Evolutionary conservation across 176 grass and related monocot species (phyloP).

Genomic region (Raddia distichophylla): DNA sequence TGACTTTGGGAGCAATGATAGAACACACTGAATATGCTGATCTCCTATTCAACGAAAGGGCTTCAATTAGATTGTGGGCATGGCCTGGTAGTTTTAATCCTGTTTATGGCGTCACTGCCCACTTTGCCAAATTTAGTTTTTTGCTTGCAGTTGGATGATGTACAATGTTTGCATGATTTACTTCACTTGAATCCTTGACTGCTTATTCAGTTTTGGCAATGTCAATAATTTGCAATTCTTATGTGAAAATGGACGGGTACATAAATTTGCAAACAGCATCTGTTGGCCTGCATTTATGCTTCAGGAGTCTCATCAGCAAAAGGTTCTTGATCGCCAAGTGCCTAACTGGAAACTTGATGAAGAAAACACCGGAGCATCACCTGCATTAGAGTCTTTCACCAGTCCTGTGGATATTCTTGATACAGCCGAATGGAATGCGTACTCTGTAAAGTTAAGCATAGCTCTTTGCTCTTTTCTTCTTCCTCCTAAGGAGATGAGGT

Average conservation of each 20-base stretch:
- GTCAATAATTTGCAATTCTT: conserved; percentile 94
- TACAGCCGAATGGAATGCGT: conserved; percentile 78
- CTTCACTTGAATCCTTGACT: conserved; percentile 68
- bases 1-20: conserved; percentile 33
- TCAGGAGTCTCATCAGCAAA: conserved; percentile 75
- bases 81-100: not conserved
- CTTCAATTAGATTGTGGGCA: conserved; percentile 7
- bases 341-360: conserved; percentile 30
- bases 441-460: conserved; percentile 78
- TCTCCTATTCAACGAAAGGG: conserved; percentile 20
- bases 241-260: conserved; percentile 93
- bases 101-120: conserved; percentile 14
- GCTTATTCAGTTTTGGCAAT: conserved; percentile 82
- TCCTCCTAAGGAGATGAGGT: conserved; percentile 73
- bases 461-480: conserved; percentile 93
- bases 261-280: conserved; percentile 97
- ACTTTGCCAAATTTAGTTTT: conserved; percentile 24
- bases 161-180: conserved; percentile 19
- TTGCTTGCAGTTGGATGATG: conserved; percentile 12
- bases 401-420: conserved; percentile 64
- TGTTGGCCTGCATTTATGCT: conserved; percentile 94
- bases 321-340: conserved; percentile 33
- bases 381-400: conserved; percentile 40
- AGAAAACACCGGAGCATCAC: conserved; percentile 31
- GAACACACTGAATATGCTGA: conserved; percentile 15